These are phyloP conservation scores for Nemania diffusa DNA, from an alignment of 2,329 filamentous ascomycete species.

Conservation along the genomic window DNA sequence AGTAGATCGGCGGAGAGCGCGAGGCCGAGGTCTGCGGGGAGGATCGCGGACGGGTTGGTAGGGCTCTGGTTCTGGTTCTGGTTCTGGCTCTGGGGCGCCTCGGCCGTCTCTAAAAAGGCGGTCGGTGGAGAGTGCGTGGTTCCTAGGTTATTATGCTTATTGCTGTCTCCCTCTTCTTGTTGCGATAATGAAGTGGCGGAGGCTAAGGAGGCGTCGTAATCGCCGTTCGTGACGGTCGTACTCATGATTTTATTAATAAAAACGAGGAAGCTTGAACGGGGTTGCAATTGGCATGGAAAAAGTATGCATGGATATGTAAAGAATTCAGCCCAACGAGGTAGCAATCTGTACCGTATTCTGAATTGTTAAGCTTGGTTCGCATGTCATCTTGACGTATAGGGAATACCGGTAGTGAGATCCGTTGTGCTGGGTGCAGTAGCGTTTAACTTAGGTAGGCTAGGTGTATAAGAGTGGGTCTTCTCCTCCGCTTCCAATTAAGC, in stretches of 20 bases:
- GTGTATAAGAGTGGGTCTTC: not conserved
- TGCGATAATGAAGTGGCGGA: slow-evolving; percentile 5
- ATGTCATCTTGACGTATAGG: slow-evolving; percentile 27
- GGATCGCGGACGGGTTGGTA: slow-evolving; percentile 35
- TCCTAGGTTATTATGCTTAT: slow-evolving; percentile 6
- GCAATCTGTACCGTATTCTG: not conserved
- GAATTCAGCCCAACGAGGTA: slow-evolving; percentile 25
- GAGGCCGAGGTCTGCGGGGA: slow-evolving; percentile 45
- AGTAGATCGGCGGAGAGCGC: slow-evolving; percentile 43
- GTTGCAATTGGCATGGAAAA: slow-evolving; percentile 11
- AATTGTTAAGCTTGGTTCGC: slow-evolving; percentile 3
- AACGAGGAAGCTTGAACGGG: not conserved
- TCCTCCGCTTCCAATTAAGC: too few relatives aligned
- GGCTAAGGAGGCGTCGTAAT: slow-evolving; percentile 27
- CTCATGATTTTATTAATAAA: slow-evolving; percentile 26
- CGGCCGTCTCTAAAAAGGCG: slow-evolving; percentile 41
- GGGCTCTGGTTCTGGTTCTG: too few relatives aligned
- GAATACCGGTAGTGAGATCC: slow-evolving; percentile 19
- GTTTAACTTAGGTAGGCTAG: not conserved
- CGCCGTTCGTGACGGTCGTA: slow-evolving; percentile 29
- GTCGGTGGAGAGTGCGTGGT: slow-evolving; percentile 37
- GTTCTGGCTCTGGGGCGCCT: slow-evolving; percentile 42
- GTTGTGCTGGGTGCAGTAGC: slow-evolving; percentile 15
- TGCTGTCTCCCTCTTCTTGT: slow-evolving; percentile 14
- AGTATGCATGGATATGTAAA: slow-evolving; percentile 10